Evolutionary conservation across 1,284 basidiomycete genomes (phyloP).

Genomic region (Phlebopus sp.): DNA sequence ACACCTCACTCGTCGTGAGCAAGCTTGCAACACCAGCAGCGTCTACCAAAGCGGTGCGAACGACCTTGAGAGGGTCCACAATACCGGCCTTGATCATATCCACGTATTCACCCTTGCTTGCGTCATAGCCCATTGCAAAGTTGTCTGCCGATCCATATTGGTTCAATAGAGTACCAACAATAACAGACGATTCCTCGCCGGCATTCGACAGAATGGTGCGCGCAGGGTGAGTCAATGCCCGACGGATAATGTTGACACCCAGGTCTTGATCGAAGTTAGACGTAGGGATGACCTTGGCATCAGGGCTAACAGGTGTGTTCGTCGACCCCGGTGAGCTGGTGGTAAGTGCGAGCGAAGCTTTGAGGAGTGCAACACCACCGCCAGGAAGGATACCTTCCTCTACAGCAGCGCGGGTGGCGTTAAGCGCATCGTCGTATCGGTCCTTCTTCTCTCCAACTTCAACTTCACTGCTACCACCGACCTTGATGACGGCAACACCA

Average conservation of each 20-base stretch:
- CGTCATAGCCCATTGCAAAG: constrained; percentile 91
- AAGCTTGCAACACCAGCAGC: constrained; percentile 86
- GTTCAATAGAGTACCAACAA: constrained; percentile 82
- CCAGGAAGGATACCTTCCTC: constrained; percentile 98
- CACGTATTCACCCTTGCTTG: constrained; percentile 86
- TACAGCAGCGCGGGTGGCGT: constrained; percentile 96
- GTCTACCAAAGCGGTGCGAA: constrained; percentile 87
- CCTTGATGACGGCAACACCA: constrained; percentile 98
- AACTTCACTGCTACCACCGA: constrained; percentile 91
- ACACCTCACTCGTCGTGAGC: constrained; percentile 91
- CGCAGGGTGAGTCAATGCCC: constrained; percentile 81
- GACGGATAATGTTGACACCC: constrained; percentile 90
- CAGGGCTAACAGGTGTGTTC: constrained; percentile 43
- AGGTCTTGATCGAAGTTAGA: constrained; percentile 98
- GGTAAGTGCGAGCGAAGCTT: constrained; percentile 80
- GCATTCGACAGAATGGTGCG: constrained; percentile 94
- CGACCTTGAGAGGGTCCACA: constrained; percentile 92
- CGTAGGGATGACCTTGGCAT: constrained; percentile 68
- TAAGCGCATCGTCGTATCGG: constrained; percentile 95
- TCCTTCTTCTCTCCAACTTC: constrained; percentile 99
- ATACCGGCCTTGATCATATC: constrained; percentile 96
- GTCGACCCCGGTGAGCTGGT: constrained; percentile 51
- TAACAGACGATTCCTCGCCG: constrained; percentile 92
- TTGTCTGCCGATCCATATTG: constrained; percentile 66
- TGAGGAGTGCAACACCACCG: constrained; percentile 89